Evolutionary conservation across 2,329 filamentous ascomycete species (phyloP).

Genomic region (Sporothrix brunneoviolacea): DNA sequence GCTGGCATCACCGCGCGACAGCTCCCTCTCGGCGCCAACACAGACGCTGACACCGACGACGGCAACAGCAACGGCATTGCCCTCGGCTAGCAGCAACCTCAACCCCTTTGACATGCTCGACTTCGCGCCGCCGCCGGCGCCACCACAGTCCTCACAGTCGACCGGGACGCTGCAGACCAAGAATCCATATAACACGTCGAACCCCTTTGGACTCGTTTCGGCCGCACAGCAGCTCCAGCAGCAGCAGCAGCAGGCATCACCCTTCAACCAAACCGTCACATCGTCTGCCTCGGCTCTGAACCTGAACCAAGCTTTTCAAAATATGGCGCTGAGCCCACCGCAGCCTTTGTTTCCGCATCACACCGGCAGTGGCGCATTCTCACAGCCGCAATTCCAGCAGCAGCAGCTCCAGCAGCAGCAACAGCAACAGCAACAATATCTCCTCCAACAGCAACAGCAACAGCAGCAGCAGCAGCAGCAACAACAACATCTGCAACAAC

Average conservation of each 20-base stretch:
- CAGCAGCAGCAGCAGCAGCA: constrained; percentile 38
- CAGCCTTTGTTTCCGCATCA: constrained; percentile 65
- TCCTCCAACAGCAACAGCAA: constrained; percentile 22
- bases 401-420: constrained; percentile 8
- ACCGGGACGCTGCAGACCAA: constrained; percentile 54
- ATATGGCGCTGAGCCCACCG: constrained; percentile 57
- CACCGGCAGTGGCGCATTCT: constrained; percentile 51
- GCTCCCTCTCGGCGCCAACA: constrained; percentile 35
- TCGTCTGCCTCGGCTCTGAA: constrained; percentile 15
- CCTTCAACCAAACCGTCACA: constrained; percentile 24
- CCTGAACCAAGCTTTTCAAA: constrained; percentile 66
- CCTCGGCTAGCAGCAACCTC: constrained; percentile 32
- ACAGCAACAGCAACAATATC: constrained; percentile 18
- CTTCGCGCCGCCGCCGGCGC: constrained; percentile 42
- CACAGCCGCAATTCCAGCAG: constrained; percentile 24
- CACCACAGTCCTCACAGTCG: constrained; percentile 58
- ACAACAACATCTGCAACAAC: constrained; percentile 7
- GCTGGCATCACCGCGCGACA: constrained; percentile 41
- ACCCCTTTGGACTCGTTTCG: too few relatives aligned
- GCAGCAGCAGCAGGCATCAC: constrained; percentile 7
- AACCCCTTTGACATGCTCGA: constrained; percentile 69
- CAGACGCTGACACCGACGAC: constrained; percentile 44
- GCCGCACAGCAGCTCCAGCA: constrained; percentile 35
- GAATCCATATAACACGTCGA: constrained; percentile 50
- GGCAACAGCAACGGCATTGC: constrained; percentile 23